phyloP scores from a whole-genome alignment of 352 stramenopile species.

The Phytophthora kernoviae region DNA sequence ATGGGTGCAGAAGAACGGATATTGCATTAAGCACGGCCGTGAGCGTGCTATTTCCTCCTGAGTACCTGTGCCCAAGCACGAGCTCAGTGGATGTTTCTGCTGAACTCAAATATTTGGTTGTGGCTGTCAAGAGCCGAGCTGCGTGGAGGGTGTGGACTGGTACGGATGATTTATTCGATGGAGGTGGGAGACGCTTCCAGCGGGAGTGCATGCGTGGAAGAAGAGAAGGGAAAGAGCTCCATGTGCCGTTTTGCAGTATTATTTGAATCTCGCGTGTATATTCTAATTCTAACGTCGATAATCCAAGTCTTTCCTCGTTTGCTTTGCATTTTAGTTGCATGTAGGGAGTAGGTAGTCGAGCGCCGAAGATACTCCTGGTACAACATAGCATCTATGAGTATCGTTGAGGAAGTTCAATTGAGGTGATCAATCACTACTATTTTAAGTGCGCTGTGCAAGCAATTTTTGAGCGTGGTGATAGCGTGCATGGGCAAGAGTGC shows the following conservation, averaged over 20 bases:
- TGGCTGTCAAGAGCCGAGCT: slow-evolving; percentile 8
- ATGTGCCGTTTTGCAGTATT: slow-evolving; percentile 33
- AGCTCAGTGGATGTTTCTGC: slow-evolving; percentile 2
- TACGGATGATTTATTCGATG: slow-evolving; percentile 49
- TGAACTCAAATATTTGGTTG: slow-evolving; percentile 12
- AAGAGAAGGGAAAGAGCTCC: slow-evolving; percentile 24
- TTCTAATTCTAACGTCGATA: slow-evolving; percentile 2
- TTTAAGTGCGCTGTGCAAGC: background rate
- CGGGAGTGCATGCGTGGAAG: slow-evolving; percentile 25
- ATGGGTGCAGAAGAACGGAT: slow-evolving; percentile 90
- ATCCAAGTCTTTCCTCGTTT: background rate
- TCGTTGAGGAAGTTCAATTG: too few species aligned
- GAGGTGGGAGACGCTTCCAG: slow-evolving; percentile 18
- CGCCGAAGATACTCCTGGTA: too few species aligned
- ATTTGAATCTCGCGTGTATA: slow-evolving; percentile 22
- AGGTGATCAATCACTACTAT: too few species aligned
- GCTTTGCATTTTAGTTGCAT: slow-evolving; percentile 5
- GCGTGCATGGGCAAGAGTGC: background rate
- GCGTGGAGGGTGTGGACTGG: slow-evolving; percentile 15
- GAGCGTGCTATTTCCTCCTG: slow-evolving; percentile 69
- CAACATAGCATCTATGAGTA: background rate
- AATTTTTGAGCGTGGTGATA: too few species aligned
- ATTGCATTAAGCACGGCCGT: slow-evolving; percentile 89
- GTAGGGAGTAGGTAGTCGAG: background rate
- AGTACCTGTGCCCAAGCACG: slow-evolving; percentile 18